Percentiles rank a stretch among this genome's conserved stretches.
Conservation (phyloP, 768 basidiomycete genomes). For the Phanerochaete carnosa region DNA sequence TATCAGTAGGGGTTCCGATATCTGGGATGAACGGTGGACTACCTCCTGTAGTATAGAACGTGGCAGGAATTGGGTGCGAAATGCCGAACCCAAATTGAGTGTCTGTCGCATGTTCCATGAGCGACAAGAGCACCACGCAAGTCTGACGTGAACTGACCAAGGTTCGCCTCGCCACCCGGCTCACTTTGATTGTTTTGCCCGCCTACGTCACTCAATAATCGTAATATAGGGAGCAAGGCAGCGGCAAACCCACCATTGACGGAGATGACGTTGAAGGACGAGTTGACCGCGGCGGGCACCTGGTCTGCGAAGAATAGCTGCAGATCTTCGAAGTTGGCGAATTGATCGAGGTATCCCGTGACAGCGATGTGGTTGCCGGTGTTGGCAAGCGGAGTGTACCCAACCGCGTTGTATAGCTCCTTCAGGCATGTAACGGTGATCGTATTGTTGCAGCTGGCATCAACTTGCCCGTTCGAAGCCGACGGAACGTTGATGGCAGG, state of each 20-base stretch:
- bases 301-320: constrained; percentile 30
- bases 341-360: constrained; percentile 32
- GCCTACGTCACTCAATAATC: constrained; percentile 31
- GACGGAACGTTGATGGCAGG: constrained; percentile 26
- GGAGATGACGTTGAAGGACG: constrained; percentile 49
- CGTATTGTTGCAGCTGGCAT: constrained; percentile 27
- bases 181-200: constrained; percentile 53
- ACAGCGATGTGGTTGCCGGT: constrained; percentile 30
- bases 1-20: constrained; percentile 30
- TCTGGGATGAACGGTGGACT: constrained; percentile 56
- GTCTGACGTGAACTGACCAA: constrained; percentile 25
- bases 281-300: constrained; percentile 29
- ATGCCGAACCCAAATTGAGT: constrained; percentile 66
- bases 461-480: constrained; percentile 22
- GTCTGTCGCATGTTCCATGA: constrained; percentile 33
- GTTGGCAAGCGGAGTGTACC: constrained; percentile 21
- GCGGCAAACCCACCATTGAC: constrained; percentile 44
- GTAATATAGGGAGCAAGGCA: not conserved
- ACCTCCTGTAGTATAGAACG: constrained; percentile 62
- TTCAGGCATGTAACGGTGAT: constrained; percentile 31
- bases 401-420: constrained; percentile 30
- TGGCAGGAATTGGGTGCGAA: constrained; percentile 54
- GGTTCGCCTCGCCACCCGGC: constrained; percentile 62
- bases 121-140: not conserved
- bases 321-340: constrained; percentile 29